Conservation (phyloP, 179 eudicot genomes). For the Spinacia oleracea region DNA sequence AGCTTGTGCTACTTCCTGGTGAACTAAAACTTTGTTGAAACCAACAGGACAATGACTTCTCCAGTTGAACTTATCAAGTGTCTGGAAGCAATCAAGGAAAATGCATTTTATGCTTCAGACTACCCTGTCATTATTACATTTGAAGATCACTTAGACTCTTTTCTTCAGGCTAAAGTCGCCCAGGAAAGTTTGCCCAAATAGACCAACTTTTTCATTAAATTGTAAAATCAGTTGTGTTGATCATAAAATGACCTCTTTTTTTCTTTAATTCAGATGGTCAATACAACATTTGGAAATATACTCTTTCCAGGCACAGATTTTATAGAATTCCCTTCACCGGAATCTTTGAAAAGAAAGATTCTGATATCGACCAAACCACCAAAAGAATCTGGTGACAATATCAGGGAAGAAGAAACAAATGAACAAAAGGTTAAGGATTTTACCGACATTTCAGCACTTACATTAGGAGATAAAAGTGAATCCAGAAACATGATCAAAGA, state of each 20-base stretch:
- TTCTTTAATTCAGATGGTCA: constrained; percentile 56
- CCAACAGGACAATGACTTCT: constrained; percentile 72
- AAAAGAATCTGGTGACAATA: constrained; percentile 52
- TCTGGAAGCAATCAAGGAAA: constrained; percentile 69
- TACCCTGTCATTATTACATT: constrained; percentile 86
- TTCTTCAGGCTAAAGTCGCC: constrained; percentile 81
- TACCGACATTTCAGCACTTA: constrained; percentile 14
- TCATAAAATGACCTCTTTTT: not conserved
- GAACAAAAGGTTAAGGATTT: constrained; percentile 33
- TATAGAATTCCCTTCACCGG: constrained; percentile 71
- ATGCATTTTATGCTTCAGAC: constrained; percentile 78
- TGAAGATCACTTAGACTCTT: constrained; percentile 79
- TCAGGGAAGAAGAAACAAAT: constrained; percentile 27
- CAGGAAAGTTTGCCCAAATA: constrained; percentile 45
- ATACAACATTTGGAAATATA: constrained; percentile 61
- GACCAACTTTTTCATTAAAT: not conserved
- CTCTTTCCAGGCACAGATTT: constrained; percentile 54
- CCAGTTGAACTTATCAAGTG: constrained; percentile 69
- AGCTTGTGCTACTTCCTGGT: not conserved
- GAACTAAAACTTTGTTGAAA: constrained; percentile 9
- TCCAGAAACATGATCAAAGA: constrained; percentile 3
- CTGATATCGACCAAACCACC: constrained; percentile 84
- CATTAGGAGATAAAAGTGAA: constrained; percentile 18
- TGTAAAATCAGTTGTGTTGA: not conserved
- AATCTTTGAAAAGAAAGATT: constrained; percentile 56